Evolutionary conservation across 352 stramenopile genomes (phyloP).

Genomic region (Phytophthora sojae): DNA sequence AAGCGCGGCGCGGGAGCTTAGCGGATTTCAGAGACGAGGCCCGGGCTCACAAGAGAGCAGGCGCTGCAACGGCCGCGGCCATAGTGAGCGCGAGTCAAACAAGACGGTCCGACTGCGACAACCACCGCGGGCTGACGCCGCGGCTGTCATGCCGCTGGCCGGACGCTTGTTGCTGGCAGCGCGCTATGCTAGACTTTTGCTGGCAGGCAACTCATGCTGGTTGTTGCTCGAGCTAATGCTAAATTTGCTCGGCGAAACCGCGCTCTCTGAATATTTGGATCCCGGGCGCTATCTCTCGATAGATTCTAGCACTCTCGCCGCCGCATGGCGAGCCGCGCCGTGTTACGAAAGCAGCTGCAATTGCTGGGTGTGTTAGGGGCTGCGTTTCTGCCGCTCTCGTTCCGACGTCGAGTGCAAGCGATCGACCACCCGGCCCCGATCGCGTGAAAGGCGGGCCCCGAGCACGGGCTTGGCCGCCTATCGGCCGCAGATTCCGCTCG

Average conservation of each 20-base stretch:
- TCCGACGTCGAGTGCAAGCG: conserved; percentile 13
- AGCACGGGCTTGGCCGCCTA: conserved; percentile 4
- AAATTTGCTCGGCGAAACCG: neutral
- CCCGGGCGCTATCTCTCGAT: conserved; percentile 2
- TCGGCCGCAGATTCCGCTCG: conserved; percentile 3
- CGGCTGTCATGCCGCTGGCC: neutral
- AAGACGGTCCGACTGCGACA: neutral
- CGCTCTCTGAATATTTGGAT: conserved; percentile 27
- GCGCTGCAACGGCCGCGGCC: neutral
- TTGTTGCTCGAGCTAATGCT: neutral
- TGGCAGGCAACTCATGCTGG: too few species aligned
- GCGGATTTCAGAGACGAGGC: neutral
- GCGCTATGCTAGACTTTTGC: neutral
- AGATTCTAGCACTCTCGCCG: neutral
- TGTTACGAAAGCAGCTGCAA: conserved; percentile 33
- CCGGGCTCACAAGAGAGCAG: neutral
- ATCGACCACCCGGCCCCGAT: neutral
- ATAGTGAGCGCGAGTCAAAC: conserved; percentile 1
- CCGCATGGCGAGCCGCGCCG: neutral
- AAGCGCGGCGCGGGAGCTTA: neutral
- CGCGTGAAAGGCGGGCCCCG: conserved; percentile 3
- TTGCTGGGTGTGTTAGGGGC: conserved; percentile 22
- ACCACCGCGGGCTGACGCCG: neutral
- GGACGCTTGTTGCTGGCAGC: neutral
- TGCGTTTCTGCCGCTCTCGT: conserved; percentile 30